A percentile compares a stretch with the other conserved stretches of the same genome.
These are phyloP conservation scores for Artomyces pyxidatus DNA, from an alignment of 768 basidiomycete species.

Conservation along the genomic window DNA sequence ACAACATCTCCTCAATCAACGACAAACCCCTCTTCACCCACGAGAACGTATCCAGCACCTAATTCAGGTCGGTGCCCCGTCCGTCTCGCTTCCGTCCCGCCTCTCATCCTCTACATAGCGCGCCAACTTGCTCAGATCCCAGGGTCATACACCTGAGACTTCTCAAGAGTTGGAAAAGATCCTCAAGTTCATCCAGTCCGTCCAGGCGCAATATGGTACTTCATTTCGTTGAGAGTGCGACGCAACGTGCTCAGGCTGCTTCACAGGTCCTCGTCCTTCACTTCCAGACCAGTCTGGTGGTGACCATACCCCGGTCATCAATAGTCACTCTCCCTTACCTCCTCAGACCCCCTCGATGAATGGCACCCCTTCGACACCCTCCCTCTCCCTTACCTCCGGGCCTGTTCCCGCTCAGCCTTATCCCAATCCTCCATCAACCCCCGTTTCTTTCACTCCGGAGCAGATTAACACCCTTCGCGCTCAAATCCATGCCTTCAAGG, in stretches of 20 bases:
- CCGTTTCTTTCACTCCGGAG: conserved; percentile 70
- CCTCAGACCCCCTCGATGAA: conserved; percentile 20
- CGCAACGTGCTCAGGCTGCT: background rate
- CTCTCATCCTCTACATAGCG: conserved; percentile 26
- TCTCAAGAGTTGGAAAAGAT: conserved; percentile 36
- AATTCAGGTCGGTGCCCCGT: conserved; percentile 17
- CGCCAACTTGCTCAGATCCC: conserved; percentile 32
- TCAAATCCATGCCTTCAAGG: conserved; percentile 78
- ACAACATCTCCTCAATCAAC: conserved; percentile 13
- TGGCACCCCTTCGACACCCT: conserved; percentile 28
- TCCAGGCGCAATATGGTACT: conserved; percentile 29
- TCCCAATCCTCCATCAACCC: conserved; percentile 54
- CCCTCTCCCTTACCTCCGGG: conserved; percentile 39
- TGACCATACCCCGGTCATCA: conserved; percentile 29
- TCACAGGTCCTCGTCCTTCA: conserved; percentile 3
- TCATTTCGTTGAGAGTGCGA: background rate
- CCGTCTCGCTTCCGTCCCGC: background rate
- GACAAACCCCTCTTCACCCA: conserved; percentile 9
- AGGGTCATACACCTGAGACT: conserved; percentile 38
- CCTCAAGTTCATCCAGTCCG: conserved; percentile 27
- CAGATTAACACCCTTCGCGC: conserved; percentile 72
- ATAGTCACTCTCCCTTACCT: conserved; percentile 38
- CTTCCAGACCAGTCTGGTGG: conserved; percentile 11
- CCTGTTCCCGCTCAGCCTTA: conserved; percentile 40
- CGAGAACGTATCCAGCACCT: conserved; percentile 22